Conservation (phyloP, 2,329 filamentous ascomycete genomes). For the Colletotrichum shisoi region DNA sequence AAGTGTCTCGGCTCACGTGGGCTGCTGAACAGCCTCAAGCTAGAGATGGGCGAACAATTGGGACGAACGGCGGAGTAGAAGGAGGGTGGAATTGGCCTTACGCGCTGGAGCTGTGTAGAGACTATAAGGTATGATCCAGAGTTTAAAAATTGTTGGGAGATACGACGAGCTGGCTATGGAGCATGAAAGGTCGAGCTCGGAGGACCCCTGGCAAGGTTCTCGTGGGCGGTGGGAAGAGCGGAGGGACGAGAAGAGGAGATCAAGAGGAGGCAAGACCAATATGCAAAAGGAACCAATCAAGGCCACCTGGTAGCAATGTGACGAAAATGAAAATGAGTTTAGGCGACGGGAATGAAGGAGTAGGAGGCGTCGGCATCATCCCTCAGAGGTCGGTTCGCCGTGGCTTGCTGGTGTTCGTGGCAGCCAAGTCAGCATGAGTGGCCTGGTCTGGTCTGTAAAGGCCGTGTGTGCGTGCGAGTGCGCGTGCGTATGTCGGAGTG, state of each 20-base stretch:
- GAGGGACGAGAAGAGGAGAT: conserved; percentile 6
- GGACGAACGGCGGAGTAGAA: conserved; percentile 25
- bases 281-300: conserved; percentile 1
- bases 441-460: conserved; percentile 2
- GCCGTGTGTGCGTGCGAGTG: not conserved
- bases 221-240: conserved; percentile 6
- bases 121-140: conserved; percentile 6
- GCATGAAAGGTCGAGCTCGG: conserved; percentile 19
- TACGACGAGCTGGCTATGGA: conserved; percentile 8
- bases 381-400: conserved; percentile 34
- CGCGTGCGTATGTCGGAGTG: conserved; percentile 5
- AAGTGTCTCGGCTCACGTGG: conserved; percentile 33
- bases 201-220: conserved; percentile 10
- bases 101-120: conserved; percentile 6
- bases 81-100: not conserved
- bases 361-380: conserved; percentile 26
- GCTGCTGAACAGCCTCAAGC: conserved; percentile 12
- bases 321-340: conserved; percentile 16
- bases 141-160: conserved; percentile 14
- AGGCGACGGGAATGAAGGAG: conserved; percentile 25
- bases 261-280: not conserved
- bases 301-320: not conserved
- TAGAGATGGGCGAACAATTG: conserved; percentile 17
- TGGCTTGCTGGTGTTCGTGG: conserved; percentile 20
- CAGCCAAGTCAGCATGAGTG: conserved; percentile 16